Base-by-base conservation (phyloP, 2,329 filamentous ascomycete species). In the Gyromitra esculenta region DNA sequence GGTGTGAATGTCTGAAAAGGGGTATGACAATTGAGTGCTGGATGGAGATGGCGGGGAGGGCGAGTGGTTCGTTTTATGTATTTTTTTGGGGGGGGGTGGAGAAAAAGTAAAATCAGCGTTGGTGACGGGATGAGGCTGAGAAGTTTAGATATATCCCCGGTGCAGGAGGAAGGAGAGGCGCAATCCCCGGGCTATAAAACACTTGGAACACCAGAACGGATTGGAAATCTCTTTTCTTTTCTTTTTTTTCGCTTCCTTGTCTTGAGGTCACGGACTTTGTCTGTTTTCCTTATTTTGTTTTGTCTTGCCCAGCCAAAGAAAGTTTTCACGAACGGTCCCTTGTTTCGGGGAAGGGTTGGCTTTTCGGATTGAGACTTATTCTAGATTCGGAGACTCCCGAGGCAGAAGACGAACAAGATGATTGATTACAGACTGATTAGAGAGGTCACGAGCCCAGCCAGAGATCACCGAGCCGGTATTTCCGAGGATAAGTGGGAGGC, bases 101-200 rank as follows among this genome's bases (percentile, higher is more conserved):
- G 37, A 45, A 35, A 35, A 64, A 37, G 31, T 21, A 50, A 50
- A 21, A 45, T n/a, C 31, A 13, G 52, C 31, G 63, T 60, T 25
- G 64, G 56, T 74, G 64, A 68, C 64, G 64, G 50, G 57, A 74
- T 74, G 72, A 74, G 72, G 72, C 66, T 71, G 72, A 75, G 65
- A 59, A 48, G 35, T 25, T 21, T 62, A 45, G 70, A 21, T 60
- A 74, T 64, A 63, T 70, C 64, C 37, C 57, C n/a, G 39, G 57
- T 31, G 35, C 50, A 39, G 45, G 50, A 57, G n/a, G 63, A 31
- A 66, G 54, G n/a, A 21, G 35, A 35, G 5, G 41, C 43, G 52
- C 52, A n/a, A 59, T 54, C n/a, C 69, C 39, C 60, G 37, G 59
- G 25, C 39, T 52, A 52, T 71, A 52, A 56, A 56, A 21, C 64